These are phyloP conservation scores for Eutrema salsugineum DNA, from an alignment of 441 rosid species.

Conservation along the genomic window DNA sequence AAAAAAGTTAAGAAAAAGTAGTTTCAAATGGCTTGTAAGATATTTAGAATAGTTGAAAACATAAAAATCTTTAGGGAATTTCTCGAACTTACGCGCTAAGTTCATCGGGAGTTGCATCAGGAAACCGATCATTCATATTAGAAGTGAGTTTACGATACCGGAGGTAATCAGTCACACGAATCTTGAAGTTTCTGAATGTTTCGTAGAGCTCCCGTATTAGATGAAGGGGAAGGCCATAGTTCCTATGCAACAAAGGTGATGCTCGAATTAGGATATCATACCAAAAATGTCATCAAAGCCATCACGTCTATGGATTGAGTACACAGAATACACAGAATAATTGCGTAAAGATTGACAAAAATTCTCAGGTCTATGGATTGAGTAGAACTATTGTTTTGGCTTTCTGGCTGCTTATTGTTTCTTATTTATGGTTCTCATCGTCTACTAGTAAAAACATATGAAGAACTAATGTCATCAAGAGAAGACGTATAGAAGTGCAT, in stretches of 20 bases:
- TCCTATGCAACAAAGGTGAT: slow-evolving; percentile 41
- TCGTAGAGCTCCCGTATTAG: slow-evolving; percentile 87
- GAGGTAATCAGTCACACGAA: slow-evolving; percentile 80
- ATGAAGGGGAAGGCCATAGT: slow-evolving; percentile 87
- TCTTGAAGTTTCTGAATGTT: slow-evolving; percentile 84
- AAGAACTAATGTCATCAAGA: neutral
- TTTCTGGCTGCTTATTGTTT: neutral
- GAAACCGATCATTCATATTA: slow-evolving; percentile 90
- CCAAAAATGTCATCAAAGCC: neutral
- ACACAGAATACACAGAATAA: neutral
- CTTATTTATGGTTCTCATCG: neutral
- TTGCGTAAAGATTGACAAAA: neutral
- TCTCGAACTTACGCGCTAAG: slow-evolving; percentile 57
- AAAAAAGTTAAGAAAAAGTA: neutral
- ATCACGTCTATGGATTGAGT: too few species aligned
- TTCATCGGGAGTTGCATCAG: slow-evolving; percentile 87
- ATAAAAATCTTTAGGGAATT: neutral
- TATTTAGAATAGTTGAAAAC: neutral
- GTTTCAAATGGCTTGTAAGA: neutral
- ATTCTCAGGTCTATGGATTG: neutral
- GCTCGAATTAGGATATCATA: neutral
- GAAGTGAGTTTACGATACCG: slow-evolving; percentile 86
- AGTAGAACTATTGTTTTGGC: neutral
- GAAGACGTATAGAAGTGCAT: neutral
- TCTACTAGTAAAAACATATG: neutral